Evolutionary conservation across 2,329 filamentous ascomycete species (phyloP).

Genomic region (Aureobasidium sp.): DNA sequence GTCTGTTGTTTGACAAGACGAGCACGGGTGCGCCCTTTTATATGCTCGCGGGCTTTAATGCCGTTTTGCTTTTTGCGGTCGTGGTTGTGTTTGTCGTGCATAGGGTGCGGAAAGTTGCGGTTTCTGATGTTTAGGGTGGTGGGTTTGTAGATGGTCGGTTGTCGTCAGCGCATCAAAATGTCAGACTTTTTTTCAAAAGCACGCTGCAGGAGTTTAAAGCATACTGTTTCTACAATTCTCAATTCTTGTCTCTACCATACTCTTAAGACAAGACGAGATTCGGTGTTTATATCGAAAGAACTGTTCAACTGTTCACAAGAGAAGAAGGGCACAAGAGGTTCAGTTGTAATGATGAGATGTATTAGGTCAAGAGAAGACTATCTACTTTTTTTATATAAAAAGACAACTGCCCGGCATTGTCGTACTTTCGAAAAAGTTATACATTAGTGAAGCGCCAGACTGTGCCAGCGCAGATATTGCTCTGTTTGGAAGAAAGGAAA

Average conservation of each 20-base stretch:
- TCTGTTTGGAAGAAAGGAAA: not conserved
- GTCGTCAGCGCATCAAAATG: no score
- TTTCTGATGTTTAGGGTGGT: not conserved
- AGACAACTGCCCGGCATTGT: no score
- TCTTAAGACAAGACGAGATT: no score
- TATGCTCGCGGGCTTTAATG: constrained; percentile 89
- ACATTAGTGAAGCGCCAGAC: not conserved
- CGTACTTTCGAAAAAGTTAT: not conserved
- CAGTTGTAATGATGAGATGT: not conserved
- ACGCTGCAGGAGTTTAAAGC: no score
- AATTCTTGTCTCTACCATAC: no score
- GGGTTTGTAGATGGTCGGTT: no score
- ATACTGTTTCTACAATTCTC: no score
- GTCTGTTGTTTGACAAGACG: constrained; percentile 71
- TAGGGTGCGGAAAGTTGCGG: not conserved
- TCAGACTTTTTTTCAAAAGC: no score
- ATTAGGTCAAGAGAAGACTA: not conserved
- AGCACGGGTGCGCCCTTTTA: constrained; percentile 80
- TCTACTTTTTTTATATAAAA: not conserved
- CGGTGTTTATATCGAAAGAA: no score
- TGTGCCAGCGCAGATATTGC: not conserved
- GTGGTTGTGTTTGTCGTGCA: constrained; percentile 16
- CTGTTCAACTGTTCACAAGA: not conserved
- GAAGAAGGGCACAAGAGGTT: not conserved
- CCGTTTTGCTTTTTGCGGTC: constrained; percentile 51